Evolutionary conservation across 2,329 filamentous ascomycete species (phyloP).

Genomic region (Hymenotorrendiella dingleyae): DNA sequence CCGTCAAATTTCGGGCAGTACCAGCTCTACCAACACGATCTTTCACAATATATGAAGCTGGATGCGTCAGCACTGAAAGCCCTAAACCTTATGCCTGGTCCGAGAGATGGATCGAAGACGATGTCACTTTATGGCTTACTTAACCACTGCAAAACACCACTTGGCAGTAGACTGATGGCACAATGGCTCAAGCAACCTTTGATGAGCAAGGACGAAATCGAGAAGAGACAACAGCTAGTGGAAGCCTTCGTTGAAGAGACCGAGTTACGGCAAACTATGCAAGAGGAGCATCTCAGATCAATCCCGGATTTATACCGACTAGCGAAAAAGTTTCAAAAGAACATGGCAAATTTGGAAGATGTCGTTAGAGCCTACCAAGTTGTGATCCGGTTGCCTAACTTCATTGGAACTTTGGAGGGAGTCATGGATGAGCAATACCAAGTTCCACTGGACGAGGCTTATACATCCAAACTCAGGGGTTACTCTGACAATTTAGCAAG

Average conservation of each 20-base stretch:
- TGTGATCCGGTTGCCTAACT: constrained; percentile 82
- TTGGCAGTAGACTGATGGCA: constrained; percentile 80
- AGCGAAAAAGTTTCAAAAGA: constrained; percentile 90
- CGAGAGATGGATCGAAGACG: constrained; percentile 87
- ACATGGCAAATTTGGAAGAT: constrained; percentile 86
- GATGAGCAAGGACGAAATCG: constrained; percentile 85
- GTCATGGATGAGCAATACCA: constrained; percentile 96
- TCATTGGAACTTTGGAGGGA: constrained; percentile 80
- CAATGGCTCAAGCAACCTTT: constrained; percentile 98
- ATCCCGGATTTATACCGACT: constrained; percentile 93
- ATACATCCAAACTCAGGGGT: constrained; percentile 75
- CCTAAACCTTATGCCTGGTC: constrained; percentile 93
- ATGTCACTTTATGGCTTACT: constrained; percentile 94
- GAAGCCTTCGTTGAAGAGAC: constrained; percentile 93
- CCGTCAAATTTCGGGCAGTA: constrained; percentile 95
- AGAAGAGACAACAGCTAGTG: constrained; percentile 86
- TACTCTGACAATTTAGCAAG: constrained; percentile 75
- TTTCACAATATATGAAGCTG: constrained; percentile 97
- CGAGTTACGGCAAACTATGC: constrained; percentile 88
- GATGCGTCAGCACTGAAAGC: constrained; percentile 92
- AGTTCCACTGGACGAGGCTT: constrained; percentile 77
- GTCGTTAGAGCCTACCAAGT: constrained; percentile 95
- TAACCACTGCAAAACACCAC: constrained; percentile 96
- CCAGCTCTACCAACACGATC: constrained; percentile 92
- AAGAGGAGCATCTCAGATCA: constrained; percentile 88